phyloP scores from a whole-genome alignment of 2,329 filamentous ascomycete genomes.

The Colletotrichum filicis region DNA sequence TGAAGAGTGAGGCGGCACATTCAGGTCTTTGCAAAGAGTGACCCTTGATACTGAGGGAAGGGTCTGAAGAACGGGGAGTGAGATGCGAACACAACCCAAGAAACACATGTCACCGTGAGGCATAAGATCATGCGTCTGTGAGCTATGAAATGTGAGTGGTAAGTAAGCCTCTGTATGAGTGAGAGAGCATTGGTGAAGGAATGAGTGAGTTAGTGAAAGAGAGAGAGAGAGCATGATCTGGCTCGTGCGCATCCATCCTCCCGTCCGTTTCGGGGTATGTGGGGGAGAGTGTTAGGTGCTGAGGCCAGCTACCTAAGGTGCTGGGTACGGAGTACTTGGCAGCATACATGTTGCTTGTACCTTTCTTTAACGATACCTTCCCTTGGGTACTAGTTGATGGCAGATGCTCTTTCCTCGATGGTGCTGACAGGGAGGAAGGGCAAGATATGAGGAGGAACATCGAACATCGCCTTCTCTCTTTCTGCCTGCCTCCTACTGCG shows the following conservation, averaged over 20 bases:
- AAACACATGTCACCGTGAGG: background rate
- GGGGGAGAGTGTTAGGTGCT: background rate
- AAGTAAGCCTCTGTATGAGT: background rate
- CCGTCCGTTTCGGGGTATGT: conserved; percentile 34
- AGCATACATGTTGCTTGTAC: background rate
- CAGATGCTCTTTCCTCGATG: background rate
- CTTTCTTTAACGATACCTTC: too few species aligned
- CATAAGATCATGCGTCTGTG: background rate
- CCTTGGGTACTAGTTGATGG: too few species aligned
- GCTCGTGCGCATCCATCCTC: conserved; percentile 19
- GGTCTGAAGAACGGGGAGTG: background rate
- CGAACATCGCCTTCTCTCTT: background rate
- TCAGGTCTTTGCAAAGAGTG: background rate
- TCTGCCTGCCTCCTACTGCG: background rate
- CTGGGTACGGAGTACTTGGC: background rate
- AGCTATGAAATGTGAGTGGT: background rate
- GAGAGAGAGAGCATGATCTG: background rate
- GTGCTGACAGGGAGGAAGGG: background rate
- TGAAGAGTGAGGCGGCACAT: background rate
- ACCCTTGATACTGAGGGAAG: background rate
- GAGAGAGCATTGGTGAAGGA: background rate
- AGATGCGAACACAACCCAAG: background rate
- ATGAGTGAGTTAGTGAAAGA: background rate
- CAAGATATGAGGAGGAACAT: background rate
- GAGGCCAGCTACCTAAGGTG: background rate